Base-by-base conservation (phyloP, 441 rosid genomes). In the Pelargonium cotyledonis region DNA sequence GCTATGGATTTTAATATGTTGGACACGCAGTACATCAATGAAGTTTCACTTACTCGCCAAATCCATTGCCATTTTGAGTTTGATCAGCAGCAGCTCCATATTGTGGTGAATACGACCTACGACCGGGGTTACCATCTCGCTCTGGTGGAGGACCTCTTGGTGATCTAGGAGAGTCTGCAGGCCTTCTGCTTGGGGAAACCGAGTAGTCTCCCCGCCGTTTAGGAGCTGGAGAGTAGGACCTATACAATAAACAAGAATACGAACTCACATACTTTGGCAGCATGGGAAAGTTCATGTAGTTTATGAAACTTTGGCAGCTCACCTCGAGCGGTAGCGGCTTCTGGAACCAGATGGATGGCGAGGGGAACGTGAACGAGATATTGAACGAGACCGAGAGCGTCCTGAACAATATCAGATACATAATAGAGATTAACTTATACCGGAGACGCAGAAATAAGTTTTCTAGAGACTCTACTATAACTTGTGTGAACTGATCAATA, bases 281-380 rank as follows among this genome's bases (percentile, higher is more conserved):
- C 26, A 23, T 23, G 26, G 26, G 60, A 35, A 67, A 66, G 40
- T 16, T n/a, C n/a, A 43, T 5, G 6, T 70, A 73, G 44, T 63
- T n/a, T 65, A n/a, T 46, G 66, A 3, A 69, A 44, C 14, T 29
- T 53, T 47, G n/a, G 65, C 7, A n/a, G 63, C 67, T 73, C 79
- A 94, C 99, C 97, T 91, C n/a, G 99, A 91, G 62, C 87, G 93
- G 66, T 85, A 86, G 70, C 96, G 86, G 65, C 85, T 74, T 71
- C 96, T 87, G 65, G 99, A 91, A 72, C 86, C 82, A 0, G 84
- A 70, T 62, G 90, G 88, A 69, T 80, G 85, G 75, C 73, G 90
- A 5, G 99, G 97, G 51, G 97, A 93, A 53, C 81, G 86, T 6
- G 91, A 86, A 68, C 83, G 80, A 53, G 96, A 89, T 14, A 77